Percentiles rank a stretch among this genome's conserved stretches.
phyloP scores from a whole-genome alignment of 768 basidiomycete genomes.

The Serpula lacrymans region DNA sequence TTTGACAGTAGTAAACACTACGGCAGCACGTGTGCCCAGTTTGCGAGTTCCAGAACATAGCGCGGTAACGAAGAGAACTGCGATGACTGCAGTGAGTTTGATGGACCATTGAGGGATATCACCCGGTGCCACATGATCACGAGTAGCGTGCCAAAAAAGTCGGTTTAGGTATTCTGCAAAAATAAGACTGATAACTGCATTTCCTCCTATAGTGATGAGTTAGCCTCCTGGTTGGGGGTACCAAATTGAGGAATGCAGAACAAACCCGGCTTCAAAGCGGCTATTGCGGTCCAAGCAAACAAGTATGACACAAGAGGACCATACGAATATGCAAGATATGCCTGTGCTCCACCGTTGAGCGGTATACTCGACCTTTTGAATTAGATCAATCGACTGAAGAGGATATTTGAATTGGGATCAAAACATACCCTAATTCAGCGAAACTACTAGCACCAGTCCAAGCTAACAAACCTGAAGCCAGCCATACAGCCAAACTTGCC shows the following conservation, averaged over 20 bases:
- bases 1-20: conserved; percentile 88
- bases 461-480: conserved; percentile 74
- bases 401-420: neutral
- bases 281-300: conserved; percentile 94
- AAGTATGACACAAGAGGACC: conserved; percentile 85
- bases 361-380: conserved; percentile 29
- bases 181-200: conserved; percentile 85
- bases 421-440: conserved; percentile 80
- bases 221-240: neutral
- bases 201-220: conserved; percentile 44
- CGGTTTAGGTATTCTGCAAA: conserved; percentile 92
- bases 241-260: conserved; percentile 3
- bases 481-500: conserved; percentile 84
- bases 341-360: conserved; percentile 54
- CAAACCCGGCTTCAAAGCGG: conserved; percentile 79
- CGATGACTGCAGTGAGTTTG: conserved; percentile 77
- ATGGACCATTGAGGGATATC: conserved; percentile 88
- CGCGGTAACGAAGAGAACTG: conserved; percentile 68
- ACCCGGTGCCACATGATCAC: conserved; percentile 67
- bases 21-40: conserved; percentile 75
- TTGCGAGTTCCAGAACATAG: conserved; percentile 77
- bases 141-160: conserved; percentile 75
- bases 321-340: conserved; percentile 88
- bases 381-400: neutral
- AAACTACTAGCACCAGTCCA: conserved; percentile 98